These are phyloP conservation scores for Saccharomycopsis selenospora DNA, from an alignment of 805 yeast species.

Conservation along the genomic window DNA sequence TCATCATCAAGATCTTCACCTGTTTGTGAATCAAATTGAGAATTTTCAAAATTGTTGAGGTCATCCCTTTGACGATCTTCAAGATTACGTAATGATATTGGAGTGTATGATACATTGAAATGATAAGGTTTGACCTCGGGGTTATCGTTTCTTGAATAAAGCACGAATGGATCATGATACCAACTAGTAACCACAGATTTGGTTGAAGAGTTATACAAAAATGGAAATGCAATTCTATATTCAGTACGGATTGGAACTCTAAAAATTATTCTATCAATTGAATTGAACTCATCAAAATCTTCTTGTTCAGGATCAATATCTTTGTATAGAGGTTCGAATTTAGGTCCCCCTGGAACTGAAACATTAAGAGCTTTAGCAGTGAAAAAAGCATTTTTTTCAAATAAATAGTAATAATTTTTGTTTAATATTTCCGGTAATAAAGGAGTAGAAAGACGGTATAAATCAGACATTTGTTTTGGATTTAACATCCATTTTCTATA, in stretches of 20 bases:
- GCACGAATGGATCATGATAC: constrained; percentile 59
- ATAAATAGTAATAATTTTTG: constrained; percentile 59
- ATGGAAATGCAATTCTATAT: constrained; percentile 81
- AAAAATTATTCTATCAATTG: constrained; percentile 80
- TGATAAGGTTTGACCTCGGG: constrained; percentile 49
- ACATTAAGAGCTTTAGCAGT: constrained; percentile 88
- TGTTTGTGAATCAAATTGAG: constrained; percentile 8
- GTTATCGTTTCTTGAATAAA: constrained; percentile 38
- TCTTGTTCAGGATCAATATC: constrained; percentile 57
- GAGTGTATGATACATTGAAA: constrained; percentile 48
- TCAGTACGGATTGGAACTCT: constrained; percentile 74
- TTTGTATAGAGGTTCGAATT: constrained; percentile 78
- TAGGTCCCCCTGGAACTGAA: constrained; percentile 93
- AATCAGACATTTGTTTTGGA: constrained; percentile 51
- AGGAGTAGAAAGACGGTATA: constrained; percentile 67
- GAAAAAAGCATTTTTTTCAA: constrained; percentile 71
- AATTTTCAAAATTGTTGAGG: constrained; percentile 21
- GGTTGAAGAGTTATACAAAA: constrained; percentile 71
- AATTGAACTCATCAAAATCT: constrained; percentile 85
- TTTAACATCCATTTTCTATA: constrained; percentile 67
- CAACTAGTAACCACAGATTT: constrained; percentile 52
- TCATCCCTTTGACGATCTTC: constrained; percentile 23
- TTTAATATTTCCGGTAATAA: constrained; percentile 51
- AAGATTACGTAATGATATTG: constrained; percentile 37
- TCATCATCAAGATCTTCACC: constrained; percentile 30